Percentiles rank a stretch among this genome's conserved stretches.
These are phyloP conservation scores for Trichoderma oligosporum DNA, from an alignment of 2,329 filamentous ascomycete species.

Conservation along the genomic window DNA sequence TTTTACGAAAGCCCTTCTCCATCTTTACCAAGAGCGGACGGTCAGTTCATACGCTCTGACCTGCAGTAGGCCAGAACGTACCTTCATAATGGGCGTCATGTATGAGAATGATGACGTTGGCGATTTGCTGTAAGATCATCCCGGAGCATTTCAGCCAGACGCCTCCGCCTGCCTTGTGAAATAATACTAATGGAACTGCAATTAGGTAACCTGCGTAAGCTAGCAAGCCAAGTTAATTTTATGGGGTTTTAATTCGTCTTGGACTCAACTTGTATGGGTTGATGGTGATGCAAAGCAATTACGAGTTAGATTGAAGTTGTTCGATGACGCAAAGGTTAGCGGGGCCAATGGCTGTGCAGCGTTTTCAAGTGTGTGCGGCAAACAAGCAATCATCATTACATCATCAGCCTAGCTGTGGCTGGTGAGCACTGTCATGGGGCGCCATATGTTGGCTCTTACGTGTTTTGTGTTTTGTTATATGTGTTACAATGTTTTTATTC, in stretches of 20 bases:
- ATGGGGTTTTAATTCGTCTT: neutral
- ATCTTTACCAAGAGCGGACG: neutral
- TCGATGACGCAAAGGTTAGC: constrained; percentile 14
- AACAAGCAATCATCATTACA: constrained; percentile 14
- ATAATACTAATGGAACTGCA: neutral
- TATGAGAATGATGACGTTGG: constrained; percentile 13
- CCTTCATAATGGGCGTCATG: constrained; percentile 11
- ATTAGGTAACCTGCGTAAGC: neutral
- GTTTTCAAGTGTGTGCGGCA: neutral
- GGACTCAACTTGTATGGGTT: neutral
- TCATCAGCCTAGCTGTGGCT: constrained; percentile 16
- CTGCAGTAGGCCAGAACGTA: too few species aligned
- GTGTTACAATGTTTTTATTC: too few species aligned
- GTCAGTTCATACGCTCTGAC: too few species aligned
- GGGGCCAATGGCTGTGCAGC: neutral
- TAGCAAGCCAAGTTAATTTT: neutral
- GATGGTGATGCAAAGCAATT: constrained; percentile 4
- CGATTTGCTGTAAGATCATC: neutral
- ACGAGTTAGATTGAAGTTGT: neutral
- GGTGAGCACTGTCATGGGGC: neutral
- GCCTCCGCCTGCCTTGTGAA: neutral
- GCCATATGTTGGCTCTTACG: neutral
- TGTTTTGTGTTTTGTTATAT: neutral
- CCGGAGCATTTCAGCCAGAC: neutral
- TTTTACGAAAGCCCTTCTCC: neutral